These are phyloP conservation scores for Hypomyces rosellus DNA, from an alignment of 2,329 filamentous ascomycete genomes.

Conservation along the genomic window DNA sequence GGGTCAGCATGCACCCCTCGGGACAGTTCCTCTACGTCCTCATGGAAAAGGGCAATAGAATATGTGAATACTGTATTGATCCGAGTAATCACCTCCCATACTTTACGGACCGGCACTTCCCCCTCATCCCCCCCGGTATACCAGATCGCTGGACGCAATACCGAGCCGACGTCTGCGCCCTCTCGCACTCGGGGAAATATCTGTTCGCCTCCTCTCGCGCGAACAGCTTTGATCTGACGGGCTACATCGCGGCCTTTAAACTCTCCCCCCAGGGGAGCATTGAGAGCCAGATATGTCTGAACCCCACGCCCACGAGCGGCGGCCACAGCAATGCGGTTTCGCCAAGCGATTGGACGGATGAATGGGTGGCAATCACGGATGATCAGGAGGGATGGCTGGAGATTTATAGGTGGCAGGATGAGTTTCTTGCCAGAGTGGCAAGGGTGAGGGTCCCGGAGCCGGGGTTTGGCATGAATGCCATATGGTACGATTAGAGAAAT, in stretches of 20 bases:
- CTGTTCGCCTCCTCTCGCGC: constrained; percentile 81
- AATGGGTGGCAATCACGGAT: constrained; percentile 85
- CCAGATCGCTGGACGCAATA: constrained; percentile 56
- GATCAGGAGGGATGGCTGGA: constrained; percentile 84
- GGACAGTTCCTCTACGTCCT: constrained; percentile 77
- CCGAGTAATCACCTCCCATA: constrained; percentile 65
- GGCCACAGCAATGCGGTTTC: constrained; percentile 85
- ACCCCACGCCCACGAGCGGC: constrained; percentile 79
- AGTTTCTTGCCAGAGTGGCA: constrained; percentile 72
- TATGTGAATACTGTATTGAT: constrained; percentile 78
- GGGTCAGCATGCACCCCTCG: constrained; percentile 77
- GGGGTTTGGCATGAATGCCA: constrained; percentile 96
- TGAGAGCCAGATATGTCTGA: constrained; percentile 71
- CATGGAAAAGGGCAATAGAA: constrained; percentile 82
- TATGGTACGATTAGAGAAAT: constrained; percentile 65
- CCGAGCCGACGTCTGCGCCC: constrained; percentile 75
- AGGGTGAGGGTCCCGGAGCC: constrained; percentile 72
- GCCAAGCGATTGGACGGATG: constrained; percentile 76
- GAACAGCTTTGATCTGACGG: constrained; percentile 68
- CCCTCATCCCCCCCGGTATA: constrained; percentile 71
- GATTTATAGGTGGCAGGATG: constrained; percentile 80
- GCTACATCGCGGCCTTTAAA: constrained; percentile 76
- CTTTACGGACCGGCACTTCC: constrained; percentile 70
- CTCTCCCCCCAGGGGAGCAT: constrained; percentile 63
- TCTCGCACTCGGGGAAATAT: constrained; percentile 62